phyloP scores from a whole-genome alignment of 2,329 filamentous ascomycete genomes.

The Magnaporthiopsis incrustans region DNA sequence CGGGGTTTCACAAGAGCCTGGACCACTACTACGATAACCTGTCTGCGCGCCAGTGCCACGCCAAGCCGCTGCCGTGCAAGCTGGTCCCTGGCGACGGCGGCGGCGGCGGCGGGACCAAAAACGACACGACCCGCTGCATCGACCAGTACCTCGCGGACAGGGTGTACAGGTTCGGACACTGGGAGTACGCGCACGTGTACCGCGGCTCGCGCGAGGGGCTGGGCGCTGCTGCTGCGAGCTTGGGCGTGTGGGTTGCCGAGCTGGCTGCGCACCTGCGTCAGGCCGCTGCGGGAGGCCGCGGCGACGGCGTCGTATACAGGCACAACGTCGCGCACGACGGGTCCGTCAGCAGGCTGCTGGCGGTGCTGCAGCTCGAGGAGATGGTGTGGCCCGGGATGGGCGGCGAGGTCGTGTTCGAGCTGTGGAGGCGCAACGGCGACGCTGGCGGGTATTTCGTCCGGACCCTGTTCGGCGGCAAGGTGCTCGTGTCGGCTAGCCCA shows the following conservation, averaged over 20 bases:
- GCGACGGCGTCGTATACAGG: slow-evolving; percentile 36
- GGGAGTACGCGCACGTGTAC: slow-evolving; percentile 74
- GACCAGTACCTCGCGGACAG: slow-evolving; percentile 53
- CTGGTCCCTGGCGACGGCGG: slow-evolving; percentile 26
- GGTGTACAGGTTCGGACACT: slow-evolving; percentile 70
- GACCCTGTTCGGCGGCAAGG: slow-evolving; percentile 62
- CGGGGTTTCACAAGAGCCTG: slow-evolving; percentile 61
- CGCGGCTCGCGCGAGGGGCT: slow-evolving; percentile 58
- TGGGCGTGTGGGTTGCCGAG: slow-evolving; percentile 69
- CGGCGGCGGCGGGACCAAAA: slow-evolving; percentile 13
- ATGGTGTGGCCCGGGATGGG: slow-evolving; percentile 89
- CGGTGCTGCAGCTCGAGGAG: slow-evolving; percentile 60
- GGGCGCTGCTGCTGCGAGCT: slow-evolving; percentile 49
- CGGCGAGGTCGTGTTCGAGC: slow-evolving; percentile 67
- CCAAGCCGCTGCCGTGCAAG: slow-evolving; percentile 63
- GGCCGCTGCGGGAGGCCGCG: slow-evolving; percentile 22
- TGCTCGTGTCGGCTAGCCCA: slow-evolving; percentile 60
- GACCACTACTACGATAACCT: slow-evolving; percentile 86
- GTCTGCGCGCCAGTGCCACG: slow-evolving; percentile 69
- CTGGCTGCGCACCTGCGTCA: slow-evolving; percentile 57
- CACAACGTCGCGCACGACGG: slow-evolving; percentile 82
- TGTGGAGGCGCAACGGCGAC: slow-evolving; percentile 41
- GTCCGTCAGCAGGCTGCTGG: slow-evolving; percentile 57
- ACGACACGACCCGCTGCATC: slow-evolving; percentile 47
- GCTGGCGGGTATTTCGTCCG: slow-evolving; percentile 43